These are phyloP conservation scores for Elsinoe batatas DNA, from an alignment of 2,329 filamentous ascomycete genomes.

Conservation along the genomic window DNA sequence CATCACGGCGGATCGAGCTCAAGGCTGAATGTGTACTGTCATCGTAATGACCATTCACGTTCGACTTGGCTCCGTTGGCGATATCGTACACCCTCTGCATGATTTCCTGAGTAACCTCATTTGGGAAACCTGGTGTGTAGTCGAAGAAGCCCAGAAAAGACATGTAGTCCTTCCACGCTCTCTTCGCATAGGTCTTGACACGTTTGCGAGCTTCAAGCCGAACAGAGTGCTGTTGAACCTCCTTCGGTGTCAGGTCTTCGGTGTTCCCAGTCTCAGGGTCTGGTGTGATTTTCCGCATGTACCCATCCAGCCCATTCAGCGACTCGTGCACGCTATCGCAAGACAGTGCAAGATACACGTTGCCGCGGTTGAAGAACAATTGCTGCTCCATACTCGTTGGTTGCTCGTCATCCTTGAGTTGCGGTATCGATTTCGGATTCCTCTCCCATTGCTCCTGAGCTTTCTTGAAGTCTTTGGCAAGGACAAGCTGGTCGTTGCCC, in stretches of 20 bases:
- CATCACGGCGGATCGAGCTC: not conserved
- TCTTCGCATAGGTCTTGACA: conserved; percentile 65
- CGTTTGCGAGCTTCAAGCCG: conserved; percentile 54
- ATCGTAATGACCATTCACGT: conserved; percentile 19
- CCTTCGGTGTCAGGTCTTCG: conserved; percentile 17
- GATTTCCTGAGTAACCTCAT: conserved; percentile 49
- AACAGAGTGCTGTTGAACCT: conserved; percentile 22
- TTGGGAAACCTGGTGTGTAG: conserved; percentile 62
- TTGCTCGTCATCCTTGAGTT: conserved; percentile 53
- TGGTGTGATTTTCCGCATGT: conserved; percentile 24
- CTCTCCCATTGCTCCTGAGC: conserved; percentile 29
- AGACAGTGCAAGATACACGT: conserved; percentile 61
- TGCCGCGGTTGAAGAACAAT: conserved; percentile 64
- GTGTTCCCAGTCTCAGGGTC: not conserved
- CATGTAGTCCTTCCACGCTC: conserved; percentile 64
- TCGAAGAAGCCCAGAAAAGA: conserved; percentile 64
- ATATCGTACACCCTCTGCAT: conserved; percentile 49
- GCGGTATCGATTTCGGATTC: conserved; percentile 37
- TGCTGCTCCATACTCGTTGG: conserved; percentile 67
- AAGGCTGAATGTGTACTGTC: conserved; percentile 10
- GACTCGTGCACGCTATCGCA: conserved; percentile 54
- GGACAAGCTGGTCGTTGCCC: conserved; percentile 43
- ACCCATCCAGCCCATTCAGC: conserved; percentile 38
- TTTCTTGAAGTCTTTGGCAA: conserved; percentile 36
- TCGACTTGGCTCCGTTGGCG: conserved; percentile 33